Percentiles rank a stretch among this genome's conserved stretches.
These are phyloP conservation scores for Suhomyces bolitotheri DNA, from an alignment of 1,139 yeast species.

Conservation along the genomic window DNA sequence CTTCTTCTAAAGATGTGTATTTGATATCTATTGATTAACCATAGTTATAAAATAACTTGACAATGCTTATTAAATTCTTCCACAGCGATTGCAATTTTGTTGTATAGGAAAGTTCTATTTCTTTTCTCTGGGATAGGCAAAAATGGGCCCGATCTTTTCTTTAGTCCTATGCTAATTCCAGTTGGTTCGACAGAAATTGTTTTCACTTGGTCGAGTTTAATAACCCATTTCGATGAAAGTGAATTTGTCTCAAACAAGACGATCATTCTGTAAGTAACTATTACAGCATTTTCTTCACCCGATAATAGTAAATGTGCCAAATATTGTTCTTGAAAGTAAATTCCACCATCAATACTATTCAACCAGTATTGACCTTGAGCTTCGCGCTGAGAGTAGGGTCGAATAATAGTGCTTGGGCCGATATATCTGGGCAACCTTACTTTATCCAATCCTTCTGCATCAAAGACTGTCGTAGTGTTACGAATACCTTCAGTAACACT, in stretches of 20 bases:
- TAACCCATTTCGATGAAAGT: constrained; percentile 64
- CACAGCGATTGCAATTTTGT: constrained; percentile 78
- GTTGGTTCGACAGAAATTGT: constrained; percentile 75
- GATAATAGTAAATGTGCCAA: constrained; percentile 83
- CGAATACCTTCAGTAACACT: constrained; percentile 93
- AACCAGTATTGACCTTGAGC: constrained; percentile 96
- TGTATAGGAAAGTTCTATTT: constrained; percentile 67
- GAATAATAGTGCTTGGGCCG: constrained; percentile 65
- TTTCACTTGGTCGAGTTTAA: constrained; percentile 59
- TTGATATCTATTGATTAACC: constrained; percentile 9
- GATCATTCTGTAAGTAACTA: constrained; percentile 74
- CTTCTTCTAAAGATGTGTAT: constrained; percentile 11
- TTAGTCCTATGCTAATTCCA: constrained; percentile 71
- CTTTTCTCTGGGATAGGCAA: constrained; percentile 74
- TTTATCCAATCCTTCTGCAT: constrained; percentile 73
- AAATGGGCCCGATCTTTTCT: constrained; percentile 65
- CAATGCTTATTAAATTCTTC: constrained; percentile 69
- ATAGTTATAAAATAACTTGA: constrained; percentile 37
- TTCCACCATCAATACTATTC: constrained; percentile 79
- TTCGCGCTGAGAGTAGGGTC: constrained; percentile 77
- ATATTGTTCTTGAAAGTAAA: constrained; percentile 68
- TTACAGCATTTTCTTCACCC: constrained; percentile 74
- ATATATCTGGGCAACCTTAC: constrained; percentile 82
- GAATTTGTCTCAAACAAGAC: constrained; percentile 67
- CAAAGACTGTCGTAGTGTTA: constrained; percentile 89